Evolutionary conservation across 164 flowering plant species (phyloP).

Genomic region (Vitis riparia): DNA sequence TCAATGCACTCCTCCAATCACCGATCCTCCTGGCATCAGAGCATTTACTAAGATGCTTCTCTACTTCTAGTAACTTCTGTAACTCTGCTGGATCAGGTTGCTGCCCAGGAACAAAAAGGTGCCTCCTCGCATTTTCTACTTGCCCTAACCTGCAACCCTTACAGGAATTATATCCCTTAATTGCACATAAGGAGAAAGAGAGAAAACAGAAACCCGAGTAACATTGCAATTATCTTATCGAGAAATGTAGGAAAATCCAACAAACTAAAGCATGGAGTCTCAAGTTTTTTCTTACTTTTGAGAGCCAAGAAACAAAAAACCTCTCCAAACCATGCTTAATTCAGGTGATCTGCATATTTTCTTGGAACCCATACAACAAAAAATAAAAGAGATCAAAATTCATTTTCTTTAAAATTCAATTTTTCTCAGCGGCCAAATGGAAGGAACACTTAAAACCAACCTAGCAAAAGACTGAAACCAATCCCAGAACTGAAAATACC

Average conservation of each 20-base stretch:
- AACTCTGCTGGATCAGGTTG: conserved; percentile 26
- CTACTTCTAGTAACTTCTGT: conserved; percentile 31
- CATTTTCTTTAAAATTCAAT: too few relatives aligned
- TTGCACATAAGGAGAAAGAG: not conserved
- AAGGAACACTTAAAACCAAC: too few relatives aligned
- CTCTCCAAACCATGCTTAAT: too few relatives aligned
- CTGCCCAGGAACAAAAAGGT: conserved; percentile 25
- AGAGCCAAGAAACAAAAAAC: too few relatives aligned
- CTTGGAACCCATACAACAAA: too few relatives aligned
- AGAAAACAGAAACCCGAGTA: not conserved
- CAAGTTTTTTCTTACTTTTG: too few relatives aligned
- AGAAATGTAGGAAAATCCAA: too few relatives aligned
- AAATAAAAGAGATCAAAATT: too few relatives aligned
- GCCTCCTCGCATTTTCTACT: conserved; percentile 35
- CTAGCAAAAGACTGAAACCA: not conserved
- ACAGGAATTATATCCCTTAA: conserved; percentile 13
- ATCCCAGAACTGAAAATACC: not conserved
- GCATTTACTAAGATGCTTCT: conserved; percentile 34
- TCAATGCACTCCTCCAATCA: conserved; percentile 39
- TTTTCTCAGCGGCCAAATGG: too few relatives aligned
- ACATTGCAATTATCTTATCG: not conserved
- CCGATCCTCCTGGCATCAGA: conserved; percentile 31
- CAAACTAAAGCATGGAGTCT: too few relatives aligned
- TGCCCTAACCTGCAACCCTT: conserved; percentile 41
- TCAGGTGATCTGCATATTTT: too few relatives aligned